phyloP scores from a whole-genome alignment of 768 basidiomycete genomes.

The Pleurotus ostreatus region DNA sequence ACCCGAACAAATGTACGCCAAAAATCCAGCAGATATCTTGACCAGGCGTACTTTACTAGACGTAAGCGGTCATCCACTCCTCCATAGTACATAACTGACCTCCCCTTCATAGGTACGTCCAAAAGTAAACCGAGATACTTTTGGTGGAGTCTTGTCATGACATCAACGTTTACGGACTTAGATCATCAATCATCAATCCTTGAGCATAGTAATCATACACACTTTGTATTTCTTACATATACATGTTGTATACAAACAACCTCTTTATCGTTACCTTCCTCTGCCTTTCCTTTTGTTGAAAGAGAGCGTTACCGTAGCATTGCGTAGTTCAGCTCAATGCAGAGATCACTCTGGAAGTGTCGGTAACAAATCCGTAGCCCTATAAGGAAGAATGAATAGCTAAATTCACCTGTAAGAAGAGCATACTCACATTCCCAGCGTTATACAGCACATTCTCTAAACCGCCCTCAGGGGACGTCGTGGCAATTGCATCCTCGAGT shows the following conservation, averaged over 20 bases:
- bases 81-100: not conserved
- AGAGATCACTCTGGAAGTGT: conserved; percentile 9
- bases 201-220: not conserved
- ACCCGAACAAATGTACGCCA: conserved; percentile 1
- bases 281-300: not conserved
- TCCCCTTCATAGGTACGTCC: conserved; percentile 11
- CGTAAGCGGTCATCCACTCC: conserved; percentile 2
- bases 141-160: conserved; percentile 3
- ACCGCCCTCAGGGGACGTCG: conserved; percentile 54
- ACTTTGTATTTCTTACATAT: not conserved
- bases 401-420: not conserved
- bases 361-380: conserved; percentile 10
- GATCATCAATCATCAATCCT: not conserved
- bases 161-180: not conserved
- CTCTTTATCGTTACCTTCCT: not conserved
- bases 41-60: conserved; percentile 17
- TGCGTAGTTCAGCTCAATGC: not conserved
- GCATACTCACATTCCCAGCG: conserved; percentile 41
- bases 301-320: too few species aligned
- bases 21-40: conserved; percentile 7
- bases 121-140: conserved; percentile 3
- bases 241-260: conserved; percentile 2
- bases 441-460: conserved; percentile 59
- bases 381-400: not conserved
- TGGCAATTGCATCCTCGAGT: conserved; percentile 56